Evolutionary conservation across 148 eudicot species (phyloP).

Genomic region (Spergularia bocconei): DNA sequence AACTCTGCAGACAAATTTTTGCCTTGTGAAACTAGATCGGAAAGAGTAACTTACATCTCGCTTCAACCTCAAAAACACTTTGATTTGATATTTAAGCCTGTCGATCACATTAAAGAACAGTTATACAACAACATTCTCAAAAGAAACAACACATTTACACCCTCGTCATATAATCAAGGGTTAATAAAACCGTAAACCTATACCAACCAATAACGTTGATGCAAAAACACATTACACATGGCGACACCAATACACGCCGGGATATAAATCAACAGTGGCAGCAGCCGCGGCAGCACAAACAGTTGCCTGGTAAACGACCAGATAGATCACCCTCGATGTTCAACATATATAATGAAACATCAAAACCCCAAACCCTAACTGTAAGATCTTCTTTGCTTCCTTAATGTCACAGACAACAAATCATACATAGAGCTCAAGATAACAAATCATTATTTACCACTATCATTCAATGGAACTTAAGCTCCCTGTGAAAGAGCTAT

Average conservation of each 20-base stretch:
- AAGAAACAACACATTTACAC: conserved; percentile 24
- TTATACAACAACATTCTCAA: too few species aligned
- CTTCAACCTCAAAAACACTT: too few species aligned
- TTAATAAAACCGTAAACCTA: not conserved
- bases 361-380: not conserved
- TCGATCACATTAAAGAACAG: too few species aligned
- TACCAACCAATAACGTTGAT: conserved; percentile 1
- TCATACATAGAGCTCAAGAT: not conserved
- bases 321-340: not conserved
- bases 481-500: conserved; percentile 75
- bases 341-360: not conserved
- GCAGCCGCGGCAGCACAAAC: not conserved
- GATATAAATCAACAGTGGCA: not conserved
- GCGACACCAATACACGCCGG: not conserved
- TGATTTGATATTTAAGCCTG: too few species aligned
- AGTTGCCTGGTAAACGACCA: not conserved
- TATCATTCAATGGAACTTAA: conserved; percentile 51
- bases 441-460: too few species aligned
- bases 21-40: not conserved
- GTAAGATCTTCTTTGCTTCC: conserved; percentile 3
- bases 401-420: not conserved
- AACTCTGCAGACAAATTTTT: too few species aligned
- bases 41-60: too few species aligned
- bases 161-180: conserved; percentile 3
- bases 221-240: conserved; percentile 8